Conservation (phyloP, 345 rosid species). For the Pistacia atlantica region DNA sequence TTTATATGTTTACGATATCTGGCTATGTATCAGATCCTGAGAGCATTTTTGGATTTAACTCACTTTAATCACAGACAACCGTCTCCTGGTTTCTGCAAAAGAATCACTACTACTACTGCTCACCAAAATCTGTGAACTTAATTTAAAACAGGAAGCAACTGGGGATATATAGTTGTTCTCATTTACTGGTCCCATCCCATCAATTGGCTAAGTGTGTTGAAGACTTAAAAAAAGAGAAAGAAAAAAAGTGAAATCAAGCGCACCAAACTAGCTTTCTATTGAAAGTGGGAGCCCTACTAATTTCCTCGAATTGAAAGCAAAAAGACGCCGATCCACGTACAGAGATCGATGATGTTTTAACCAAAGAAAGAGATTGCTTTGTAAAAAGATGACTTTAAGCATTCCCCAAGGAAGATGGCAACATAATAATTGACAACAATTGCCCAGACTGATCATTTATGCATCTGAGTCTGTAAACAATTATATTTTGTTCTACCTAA, state of each 20-base stretch:
- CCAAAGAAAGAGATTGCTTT: slow-evolving; percentile 27
- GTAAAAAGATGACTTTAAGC: slow-evolving; percentile 25
- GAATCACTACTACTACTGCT: neutral
- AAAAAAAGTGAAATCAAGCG: slow-evolving; percentile 13
- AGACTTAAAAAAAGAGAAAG: neutral
- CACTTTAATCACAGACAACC: neutral
- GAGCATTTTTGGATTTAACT: neutral
- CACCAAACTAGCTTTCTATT: slow-evolving; percentile 9
- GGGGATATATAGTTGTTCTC: neutral
- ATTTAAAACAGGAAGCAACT: neutral
- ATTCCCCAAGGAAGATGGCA: neutral
- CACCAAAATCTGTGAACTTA: neutral
- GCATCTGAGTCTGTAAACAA: neutral
- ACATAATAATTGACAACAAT: neutral
- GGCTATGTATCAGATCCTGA: neutral
- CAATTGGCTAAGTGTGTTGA: neutral
- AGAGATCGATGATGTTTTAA: slow-evolving; percentile 4
- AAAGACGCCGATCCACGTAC: slow-evolving; percentile 4
- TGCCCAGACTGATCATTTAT: neutral
- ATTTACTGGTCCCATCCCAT: slow-evolving; percentile 15
- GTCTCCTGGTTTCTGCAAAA: neutral
- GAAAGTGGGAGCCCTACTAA: slow-evolving; percentile 21
- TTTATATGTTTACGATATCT: no score
- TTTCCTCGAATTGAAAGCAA: slow-evolving; percentile 26
- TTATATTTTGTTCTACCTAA: neutral